Conservation (phyloP, 1,284 basidiomycete species). For the Ustanciosporium gigantosporum region DNA sequence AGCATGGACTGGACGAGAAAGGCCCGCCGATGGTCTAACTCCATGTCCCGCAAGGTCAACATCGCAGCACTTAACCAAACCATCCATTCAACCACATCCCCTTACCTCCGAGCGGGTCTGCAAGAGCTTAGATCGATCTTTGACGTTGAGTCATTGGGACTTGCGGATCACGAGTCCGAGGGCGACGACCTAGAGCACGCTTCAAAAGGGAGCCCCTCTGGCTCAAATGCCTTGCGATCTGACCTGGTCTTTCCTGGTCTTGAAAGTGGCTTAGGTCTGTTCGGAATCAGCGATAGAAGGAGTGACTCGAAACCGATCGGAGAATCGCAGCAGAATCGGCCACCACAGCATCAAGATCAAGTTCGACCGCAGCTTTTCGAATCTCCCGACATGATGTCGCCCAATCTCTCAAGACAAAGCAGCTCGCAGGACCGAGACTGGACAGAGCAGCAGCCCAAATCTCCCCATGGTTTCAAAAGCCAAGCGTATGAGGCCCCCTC, state of each 20-base stretch:
- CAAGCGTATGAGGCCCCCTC: conserved; percentile 19
- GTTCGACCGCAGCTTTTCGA: conserved; percentile 5
- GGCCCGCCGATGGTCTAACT: conserved; percentile 29
- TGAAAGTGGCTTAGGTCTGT: conserved; percentile 1
- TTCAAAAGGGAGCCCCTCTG: conserved; percentile 2
- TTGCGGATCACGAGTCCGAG: conserved; percentile 7
- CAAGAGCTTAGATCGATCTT: conserved; percentile 49
- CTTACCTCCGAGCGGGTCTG: conserved; percentile 44
- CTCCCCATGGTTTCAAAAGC: conserved; percentile 12
- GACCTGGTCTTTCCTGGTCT: neutral
- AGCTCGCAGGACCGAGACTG: conserved; percentile 13
- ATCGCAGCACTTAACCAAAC: conserved; percentile 26
- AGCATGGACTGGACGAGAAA: conserved; percentile 16
- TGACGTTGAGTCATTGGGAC: conserved; percentile 41
- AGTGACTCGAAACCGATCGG: too few relatives aligned
- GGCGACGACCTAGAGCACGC: conserved; percentile 19
- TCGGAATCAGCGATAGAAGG: neutral
- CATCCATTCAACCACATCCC: conserved; percentile 33
- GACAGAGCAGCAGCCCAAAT: neutral
- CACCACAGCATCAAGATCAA: neutral
- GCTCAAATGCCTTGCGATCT: neutral
- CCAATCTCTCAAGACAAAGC: conserved; percentile 15
- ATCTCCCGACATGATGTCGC: conserved; percentile 12
- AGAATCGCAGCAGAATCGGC: neutral
- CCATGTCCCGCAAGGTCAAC: conserved; percentile 30